Conservation (phyloP, 306 rosid genomes). For the Quercus rubra region DNA sequence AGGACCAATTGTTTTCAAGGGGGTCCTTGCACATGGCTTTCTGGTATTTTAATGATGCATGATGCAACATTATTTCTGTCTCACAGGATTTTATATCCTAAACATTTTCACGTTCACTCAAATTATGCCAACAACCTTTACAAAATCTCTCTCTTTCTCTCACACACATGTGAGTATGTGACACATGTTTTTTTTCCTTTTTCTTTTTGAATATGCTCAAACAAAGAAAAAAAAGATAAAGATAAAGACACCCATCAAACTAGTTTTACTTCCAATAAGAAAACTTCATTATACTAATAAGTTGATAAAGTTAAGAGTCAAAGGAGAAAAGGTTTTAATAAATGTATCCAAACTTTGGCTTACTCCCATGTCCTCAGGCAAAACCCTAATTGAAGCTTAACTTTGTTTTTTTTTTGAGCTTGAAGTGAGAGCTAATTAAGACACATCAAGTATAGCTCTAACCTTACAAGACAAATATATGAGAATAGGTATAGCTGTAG, state of each 20-base stretch:
- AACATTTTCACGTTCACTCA: not conserved
- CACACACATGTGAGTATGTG: not conserved
- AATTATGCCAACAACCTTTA: not conserved
- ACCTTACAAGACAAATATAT: not conserved
- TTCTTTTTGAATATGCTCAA: not conserved
- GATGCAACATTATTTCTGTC: not conserved
- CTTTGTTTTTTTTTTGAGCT: not conserved
- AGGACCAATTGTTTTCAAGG: conserved; percentile 4
- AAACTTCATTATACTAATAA: not conserved
- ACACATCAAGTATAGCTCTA: not conserved
- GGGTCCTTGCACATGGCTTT: conserved; percentile 9
- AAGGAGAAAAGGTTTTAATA: not conserved
- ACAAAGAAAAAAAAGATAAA: not conserved
- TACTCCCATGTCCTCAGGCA: not conserved
- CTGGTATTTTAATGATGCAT: not conserved
- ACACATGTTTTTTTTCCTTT: not conserved
- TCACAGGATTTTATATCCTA: not conserved
- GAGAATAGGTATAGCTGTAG: not conserved
- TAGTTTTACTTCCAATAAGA: too few species aligned
- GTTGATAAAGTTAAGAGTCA: not conserved
- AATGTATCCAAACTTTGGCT: not conserved
- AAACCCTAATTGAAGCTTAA: not conserved
- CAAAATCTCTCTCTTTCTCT: not conserved
- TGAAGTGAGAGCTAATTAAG: not conserved
- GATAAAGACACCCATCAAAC: too few species aligned